Evolutionary conservation across 2,329 filamentous ascomycete species (phyloP), one percentile per base, ranked within the genome.

Genomic region (Fusarium coffeatum): DNA sequence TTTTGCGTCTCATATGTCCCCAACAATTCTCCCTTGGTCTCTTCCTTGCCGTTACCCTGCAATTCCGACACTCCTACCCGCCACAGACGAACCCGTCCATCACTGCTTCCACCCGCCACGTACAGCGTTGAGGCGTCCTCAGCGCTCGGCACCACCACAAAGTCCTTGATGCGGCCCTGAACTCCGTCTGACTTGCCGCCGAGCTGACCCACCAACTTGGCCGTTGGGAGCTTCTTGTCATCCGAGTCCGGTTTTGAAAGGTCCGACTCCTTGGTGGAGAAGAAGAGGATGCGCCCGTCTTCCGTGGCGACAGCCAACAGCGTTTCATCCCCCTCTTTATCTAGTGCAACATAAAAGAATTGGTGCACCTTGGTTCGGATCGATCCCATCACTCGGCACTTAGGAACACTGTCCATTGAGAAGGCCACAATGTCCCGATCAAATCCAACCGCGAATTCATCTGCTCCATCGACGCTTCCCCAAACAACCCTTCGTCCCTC

Each of bases 361-460:
- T 95, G 89, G 77, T 98, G 94, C 25, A 98, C 83, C 83, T 98
- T 98, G 20, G 90, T 94, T 71, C 85, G 84, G 2, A 89, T 87
- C 42, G 86, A 83, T 15, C 91, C 87, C 76, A 93, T 83, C 48
- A 96, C 85, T 72, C 89, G 88, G 77, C 92, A 95, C 76, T 88
- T 92, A 4, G 93, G 91, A 67, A 89, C 90, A 66, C 93, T 96
- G 78, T 98, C 93, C 84, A 96, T 92, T 66, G 93, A 93, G 77
- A 96, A 98, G 1, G 97, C 88, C 30, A 96, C 86, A 9, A 91
- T 87, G 48, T 96, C 94, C 71, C 93, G 87, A 78, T 98, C 95
- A 76, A 98, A 98, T 0, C 87, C 91, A 5, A 99, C 92, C 0
- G 92, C 92, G 75, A 96, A 99, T 76, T 97, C 93, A 64, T 96